Base-by-base conservation (phyloP, 2,329 filamentous ascomycete genomes). In the Fusarium sp. region DNA sequence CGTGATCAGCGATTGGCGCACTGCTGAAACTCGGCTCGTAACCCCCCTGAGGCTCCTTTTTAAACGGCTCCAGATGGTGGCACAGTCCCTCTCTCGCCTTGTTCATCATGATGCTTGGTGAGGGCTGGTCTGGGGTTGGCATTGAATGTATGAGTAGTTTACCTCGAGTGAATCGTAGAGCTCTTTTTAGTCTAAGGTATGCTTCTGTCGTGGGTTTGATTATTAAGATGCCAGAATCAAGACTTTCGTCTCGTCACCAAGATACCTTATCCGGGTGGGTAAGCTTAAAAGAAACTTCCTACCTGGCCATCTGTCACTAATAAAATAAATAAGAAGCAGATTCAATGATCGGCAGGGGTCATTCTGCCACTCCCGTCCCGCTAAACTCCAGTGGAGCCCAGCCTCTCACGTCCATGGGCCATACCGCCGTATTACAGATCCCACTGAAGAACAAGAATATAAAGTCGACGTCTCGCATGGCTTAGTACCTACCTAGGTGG, bases 1-100 rank as follows among this genome's bases (percentile, higher is more conserved):
- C 45, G 42, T 66, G 61, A 74, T 72, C 69, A 66, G 60, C 63
- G 67, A 73, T 73, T 73, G 61, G 63, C 70, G 72, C 31, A 36
- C 47, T 45, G 53, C 57, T 70, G 61, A 70, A 72, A 70, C 70
- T 62, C 60, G 70, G 36, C 64, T 70, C 38, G 24, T 44, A 50
- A n/a, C 54, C 48, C 51, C 47, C 60, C 44, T 57, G 57, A 56
- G 70, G 44, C 62, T 73, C 61, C 36, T 42, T 71, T 55, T 51
- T 44, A 45, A 56, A 55, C 30, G 50, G 56, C 30, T 68, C 33
- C 35, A 24, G 26, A 14, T 60, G 44, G 50, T 68, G 48, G 35
- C 33, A 56, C 42, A 41, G 55, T 55, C 24, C 55, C 61, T 42
- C 59, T 50, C 15, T 53, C 59, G 45, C 57, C 56, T 61, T 58